Base-by-base conservation (phyloP, 169 alveolate genomes). In the Besnoitia besnoiti region DNA sequence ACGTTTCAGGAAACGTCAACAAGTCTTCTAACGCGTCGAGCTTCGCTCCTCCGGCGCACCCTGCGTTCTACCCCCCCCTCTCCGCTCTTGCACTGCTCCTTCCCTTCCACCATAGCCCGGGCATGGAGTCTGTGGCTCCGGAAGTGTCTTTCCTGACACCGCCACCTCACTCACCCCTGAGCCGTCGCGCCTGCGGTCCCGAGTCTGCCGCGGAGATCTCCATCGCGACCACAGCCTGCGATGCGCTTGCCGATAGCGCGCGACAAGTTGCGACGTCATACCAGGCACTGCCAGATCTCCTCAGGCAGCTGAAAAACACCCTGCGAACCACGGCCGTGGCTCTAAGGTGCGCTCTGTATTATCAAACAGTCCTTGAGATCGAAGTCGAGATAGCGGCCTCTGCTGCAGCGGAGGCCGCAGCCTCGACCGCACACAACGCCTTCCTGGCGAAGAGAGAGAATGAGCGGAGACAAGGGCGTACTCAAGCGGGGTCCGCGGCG, bases 361-460 rank as follows among this genome's bases (percentile, higher is more conserved):
- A 90, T 33, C 47, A 44, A 30, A 90, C 85, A 16, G 93, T 90
- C 19, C 55, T 77, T 3, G 87, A 44, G 61, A 37, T 77, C 37
- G 87, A 77, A 42, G 87, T 77, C 0, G 87, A 77, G 16, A 35
- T 35, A 12, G 93, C 93, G 37, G 93, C 93, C 85, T 39, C 90
- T 51, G 93, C 93, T n/a, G 93, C 93, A 55, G 89, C 93, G 16
- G 87, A 77, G 39, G 87, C 87, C 10, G 49, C 87, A 0, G 87
- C 87, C 16, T 24, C 49, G n/a, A 35, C 87, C 0, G 87, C 82
- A 8, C 40, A 73, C n/a, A 16, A 39, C 2, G 39, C 39, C n/a
- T 73, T 73, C 46, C 67, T 55, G 24, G 67, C 12, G 67, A 55
- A 55, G 30, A 21, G 67, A 3, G 67, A 55, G 24, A n/a, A 55